These are phyloP conservation scores for Sporothrix brasiliensis DNA, from an alignment of 2,329 filamentous ascomycete genomes.

Conservation along the genomic window DNA sequence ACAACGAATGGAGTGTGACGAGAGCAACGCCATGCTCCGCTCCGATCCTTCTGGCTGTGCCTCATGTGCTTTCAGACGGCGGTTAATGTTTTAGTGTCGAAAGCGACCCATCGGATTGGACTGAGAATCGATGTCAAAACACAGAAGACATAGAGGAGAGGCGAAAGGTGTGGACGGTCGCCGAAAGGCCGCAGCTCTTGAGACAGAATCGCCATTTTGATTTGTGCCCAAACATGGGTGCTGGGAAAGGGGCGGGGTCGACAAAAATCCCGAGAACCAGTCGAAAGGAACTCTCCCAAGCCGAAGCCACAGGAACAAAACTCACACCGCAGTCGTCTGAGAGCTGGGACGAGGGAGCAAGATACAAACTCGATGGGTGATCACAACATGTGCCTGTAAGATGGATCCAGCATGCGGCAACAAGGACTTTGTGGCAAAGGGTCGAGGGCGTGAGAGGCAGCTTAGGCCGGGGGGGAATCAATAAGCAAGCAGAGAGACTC, in stretches of 20 bases:
- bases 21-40: background rate
- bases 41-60: slow-evolving; percentile 11
- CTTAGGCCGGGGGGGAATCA: background rate
- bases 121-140: background rate
- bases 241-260: background rate
- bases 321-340: no score
- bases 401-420: background rate
- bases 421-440: background rate
- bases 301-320: background rate
- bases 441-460: background rate
- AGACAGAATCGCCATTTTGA: background rate
- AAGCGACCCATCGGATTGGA: background rate
- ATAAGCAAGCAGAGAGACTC: no score
- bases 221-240: background rate
- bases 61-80: slow-evolving; percentile 7
- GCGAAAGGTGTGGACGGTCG: background rate
- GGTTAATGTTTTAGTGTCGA: slow-evolving; percentile 5
- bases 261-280: background rate
- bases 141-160: background rate
- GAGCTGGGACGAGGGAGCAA: background rate
- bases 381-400: background rate
- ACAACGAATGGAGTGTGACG: background rate
- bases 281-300: background rate
- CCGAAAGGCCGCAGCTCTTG: background rate
- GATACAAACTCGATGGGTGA: background rate